Evolutionary conservation across 176 grass and related monocot species (phyloP).

Genomic region (Cenchrus fungigraminus): DNA sequence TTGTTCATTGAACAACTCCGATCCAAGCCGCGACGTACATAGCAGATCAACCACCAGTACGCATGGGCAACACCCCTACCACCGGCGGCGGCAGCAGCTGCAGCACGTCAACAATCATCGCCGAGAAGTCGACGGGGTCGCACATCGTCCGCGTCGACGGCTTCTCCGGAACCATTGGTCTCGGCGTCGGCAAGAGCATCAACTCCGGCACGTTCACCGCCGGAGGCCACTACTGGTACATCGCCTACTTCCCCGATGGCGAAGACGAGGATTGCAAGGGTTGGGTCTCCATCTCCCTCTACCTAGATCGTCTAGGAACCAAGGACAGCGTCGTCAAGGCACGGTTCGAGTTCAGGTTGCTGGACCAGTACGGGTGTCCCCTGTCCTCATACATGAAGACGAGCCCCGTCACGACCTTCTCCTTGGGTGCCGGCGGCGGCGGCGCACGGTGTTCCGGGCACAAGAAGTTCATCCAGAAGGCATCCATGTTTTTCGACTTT

Average conservation of each 20-base stretch:
- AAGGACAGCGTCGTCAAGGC: neutral
- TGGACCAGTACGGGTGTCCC: no score
- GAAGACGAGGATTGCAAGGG: neutral
- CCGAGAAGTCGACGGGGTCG: neutral
- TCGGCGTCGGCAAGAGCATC: neutral
- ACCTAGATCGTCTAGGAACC: neutral
- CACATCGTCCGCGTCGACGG: conserved; percentile 20
- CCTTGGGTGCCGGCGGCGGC: no score
- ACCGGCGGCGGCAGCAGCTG: neutral
- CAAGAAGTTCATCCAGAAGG: no score
- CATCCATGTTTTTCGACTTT: no score
- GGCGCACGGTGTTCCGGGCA: no score
- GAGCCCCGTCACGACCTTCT: no score
- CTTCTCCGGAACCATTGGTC: neutral
- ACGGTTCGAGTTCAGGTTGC: neutral
- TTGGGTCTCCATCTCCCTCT: neutral
- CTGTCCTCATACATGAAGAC: no score
- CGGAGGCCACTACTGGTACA: neutral
- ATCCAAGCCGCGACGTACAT: no score
- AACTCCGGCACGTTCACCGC: neutral
- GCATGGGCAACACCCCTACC: no score
- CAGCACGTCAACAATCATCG: neutral
- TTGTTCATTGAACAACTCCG: no score
- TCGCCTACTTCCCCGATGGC: neutral
- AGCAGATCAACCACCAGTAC: no score